Evolutionary conservation across 305 asterid species (phyloP), one percentile per base, ranked within the genome.

Genomic region (Solanum chacoense): DNA sequence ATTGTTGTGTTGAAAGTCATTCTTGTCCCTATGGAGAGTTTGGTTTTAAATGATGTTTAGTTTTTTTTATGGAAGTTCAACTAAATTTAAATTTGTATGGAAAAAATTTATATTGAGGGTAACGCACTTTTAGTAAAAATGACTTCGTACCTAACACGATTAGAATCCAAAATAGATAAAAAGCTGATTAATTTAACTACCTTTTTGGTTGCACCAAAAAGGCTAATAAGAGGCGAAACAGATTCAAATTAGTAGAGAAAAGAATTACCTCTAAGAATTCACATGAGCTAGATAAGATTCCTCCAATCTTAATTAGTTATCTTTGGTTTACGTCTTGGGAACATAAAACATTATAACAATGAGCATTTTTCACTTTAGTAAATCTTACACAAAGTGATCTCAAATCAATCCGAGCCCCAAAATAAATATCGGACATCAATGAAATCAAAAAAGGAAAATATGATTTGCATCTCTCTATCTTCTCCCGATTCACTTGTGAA

Each of bases 11-110:
- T 22, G 74, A 81, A 29, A 81, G 72, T 18, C 10, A 42, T 79
- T 79, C 16, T 80, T 18, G 32, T 67, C 29, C 29, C 34, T 71
- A 8, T 2, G 12, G 71, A 67, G 32, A 24, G 8, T 11, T 67
- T 3, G 7, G 11, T 24, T 11, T 67, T 67, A 67, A 24, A 67
- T 11, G 11, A 29, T 73, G 35, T 71, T 67, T 11, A 29, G 2
- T 12, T 29, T 16, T 73, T 29, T 73, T 14, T 16, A 1, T 72
- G 2, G 1, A 16, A 73, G 7, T 7, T 29, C 1, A n/a, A 14
- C 0, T 72, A 13, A 5, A 69, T 69, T 69, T 69, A 26, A n/a
- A 69, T 69, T 24, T 0, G 0, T 5, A 26, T 1, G 0, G 0
- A 4, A 9, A 4, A 0, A 4, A n/a, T 65, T 65, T 4, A 65